Evolutionary conservation across 2,329 filamentous ascomycete species (phyloP), one percentile per base, ranked within the genome.

Genomic region (Dothistroma pini): DNA sequence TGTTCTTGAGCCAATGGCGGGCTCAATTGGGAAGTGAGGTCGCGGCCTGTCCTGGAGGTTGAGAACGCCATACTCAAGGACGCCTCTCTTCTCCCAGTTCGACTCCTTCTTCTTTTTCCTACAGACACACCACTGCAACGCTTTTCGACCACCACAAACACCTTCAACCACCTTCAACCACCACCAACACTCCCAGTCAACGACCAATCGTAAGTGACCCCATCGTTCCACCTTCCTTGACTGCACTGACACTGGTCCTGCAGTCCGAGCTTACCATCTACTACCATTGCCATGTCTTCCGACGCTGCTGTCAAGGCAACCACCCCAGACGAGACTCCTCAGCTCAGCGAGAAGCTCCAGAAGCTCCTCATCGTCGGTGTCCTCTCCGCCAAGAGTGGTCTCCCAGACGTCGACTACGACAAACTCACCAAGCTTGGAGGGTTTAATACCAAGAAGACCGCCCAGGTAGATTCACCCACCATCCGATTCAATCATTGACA

Each of bases 341-440:
- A 53, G 59, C 72, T 75, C 67, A 70, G 65, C 55, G 67, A 69
- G 9, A 69, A 66, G 44, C 72, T 74, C 49, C 67, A 60, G 32
- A 61, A 70, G 58, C 59, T 73, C 41, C 68, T 73, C 59, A 61
- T 67, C 34, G 72, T 72, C 25, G 73, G 68, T 60, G 59, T 63
- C 47, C 35, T 44, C 47, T 73, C 71, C 47, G 66, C 75, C 54
- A 74, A 74, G 68, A 57, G 65, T 19, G 70, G 68, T 47, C 56
- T 65, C 7, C 74, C 72, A 4, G 74, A 75, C 29, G 59, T 75
- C 63, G 72, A 75, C 65, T 69, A 72, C 48, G 62, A 69, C 11
- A 71, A 69, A 61, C 64, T 75, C 55, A 54, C 50, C 12, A 60
- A 63, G 48, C 50, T 58, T 25, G 71, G 59, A 38, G 69, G 60